Base-by-base conservation (phyloP, 495 filamentous ascomycete species). In the Delitschia confertaspora region DNA sequence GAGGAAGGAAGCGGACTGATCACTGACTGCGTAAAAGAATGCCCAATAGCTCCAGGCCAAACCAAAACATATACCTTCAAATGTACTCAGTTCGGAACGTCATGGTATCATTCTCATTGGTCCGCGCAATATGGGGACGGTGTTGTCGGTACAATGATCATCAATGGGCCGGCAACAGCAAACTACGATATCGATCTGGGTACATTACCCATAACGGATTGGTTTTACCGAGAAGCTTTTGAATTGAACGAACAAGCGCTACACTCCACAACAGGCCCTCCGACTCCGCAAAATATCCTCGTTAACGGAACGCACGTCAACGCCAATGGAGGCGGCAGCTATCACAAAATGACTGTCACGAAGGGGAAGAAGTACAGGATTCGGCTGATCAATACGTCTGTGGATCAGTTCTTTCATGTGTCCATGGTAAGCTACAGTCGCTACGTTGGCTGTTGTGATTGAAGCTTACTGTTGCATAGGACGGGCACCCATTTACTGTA, bases 101-200 rank as follows among this genome's bases (percentile, higher is more conserved):
- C 48, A 0, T 66, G 63, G 63, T 66, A 66, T 40, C 62, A 64
- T 45, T 56, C 52, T 2, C 62, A 66, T 31, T 55, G 51, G 47
- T 44, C 38, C 29, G 35, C 58, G 4, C 63, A 66, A 39, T 66
- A 64, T 37, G 60, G 55, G 18, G 61, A 63, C 19, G 63, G 63
- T 21, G 53, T 63, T 18, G 27, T 57, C 10, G 63, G 63, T 4
- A 49, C 58, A 8, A 41, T 66, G 9, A 49, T 66, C 27, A 63
- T 66, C 41, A 45, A 66, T 36, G 63, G 63, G 2, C 63, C 63
- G 17, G 56, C 61, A 22, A 57, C 51, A 1, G 50, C 62, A 13
- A 61, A 63, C 39, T 66, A 63, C 41, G 63, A 66, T 34, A 47
- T 60, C 23, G 63, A 64, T 38, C 49, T 64, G 11, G 62, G 61